Evolutionary conservation across 768 basidiomycete genomes (phyloP).

Genomic region (Kwoniella sp.): DNA sequence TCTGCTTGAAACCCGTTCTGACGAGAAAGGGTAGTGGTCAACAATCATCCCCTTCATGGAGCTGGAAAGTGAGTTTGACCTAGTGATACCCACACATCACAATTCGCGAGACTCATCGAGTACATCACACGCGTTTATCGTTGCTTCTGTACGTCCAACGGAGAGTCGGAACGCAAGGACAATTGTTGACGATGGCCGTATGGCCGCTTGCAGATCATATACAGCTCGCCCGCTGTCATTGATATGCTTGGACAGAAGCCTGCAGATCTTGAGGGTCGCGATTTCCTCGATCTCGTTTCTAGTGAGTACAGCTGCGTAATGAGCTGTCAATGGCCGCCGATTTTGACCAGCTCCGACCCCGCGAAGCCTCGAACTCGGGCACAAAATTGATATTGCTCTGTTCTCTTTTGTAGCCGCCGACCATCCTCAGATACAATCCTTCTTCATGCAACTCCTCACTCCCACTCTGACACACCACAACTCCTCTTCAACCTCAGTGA

Average conservation of each 20-base stretch:
- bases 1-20: slow-evolving; percentile 50
- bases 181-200: neutral
- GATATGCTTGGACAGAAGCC: slow-evolving; percentile 52
- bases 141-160: no score
- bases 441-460: slow-evolving; percentile 27
- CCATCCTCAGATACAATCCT: slow-evolving; percentile 32
- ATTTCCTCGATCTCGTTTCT: slow-evolving; percentile 52
- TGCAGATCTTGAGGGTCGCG: slow-evolving; percentile 46
- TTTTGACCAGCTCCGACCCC: no score
- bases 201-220: slow-evolving; percentile 38
- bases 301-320: slow-evolving; percentile 38
- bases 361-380: no score
- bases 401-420: slow-evolving; percentile 33
- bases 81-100: no score
- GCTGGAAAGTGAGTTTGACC: slow-evolving; percentile 31
- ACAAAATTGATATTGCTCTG: no score
- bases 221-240: slow-evolving; percentile 43
- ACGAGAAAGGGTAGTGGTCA: slow-evolving; percentile 8
- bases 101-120: no score
- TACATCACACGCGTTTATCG: no score
- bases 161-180: no score
- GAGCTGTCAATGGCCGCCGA: no score
- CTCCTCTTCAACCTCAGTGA: slow-evolving; percentile 26
- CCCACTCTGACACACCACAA: slow-evolving; percentile 16
- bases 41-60: slow-evolving; percentile 6